Percentiles rank a stretch among this genome's conserved stretches.
Evolutionary conservation across 2,329 filamentous ascomycete species (phyloP).

Genomic region (Xylariomycetidae sp.): DNA sequence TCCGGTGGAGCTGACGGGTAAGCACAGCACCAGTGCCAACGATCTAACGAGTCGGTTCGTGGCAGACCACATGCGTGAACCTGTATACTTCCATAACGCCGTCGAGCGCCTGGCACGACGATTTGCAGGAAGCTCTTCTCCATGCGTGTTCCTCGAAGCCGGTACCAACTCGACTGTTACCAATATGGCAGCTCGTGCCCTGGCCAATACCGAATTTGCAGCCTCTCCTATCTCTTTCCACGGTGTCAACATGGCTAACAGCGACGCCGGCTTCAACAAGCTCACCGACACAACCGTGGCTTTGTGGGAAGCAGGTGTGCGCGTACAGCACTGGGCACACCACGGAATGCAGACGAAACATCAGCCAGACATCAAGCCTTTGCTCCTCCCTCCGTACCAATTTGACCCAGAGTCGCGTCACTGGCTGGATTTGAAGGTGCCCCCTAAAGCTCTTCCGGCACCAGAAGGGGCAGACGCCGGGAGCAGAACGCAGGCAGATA

Average conservation of each 20-base stretch:
- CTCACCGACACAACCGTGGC: slow-evolving; percentile 7
- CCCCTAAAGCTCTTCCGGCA: no score
- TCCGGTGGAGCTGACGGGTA: slow-evolving; percentile 24
- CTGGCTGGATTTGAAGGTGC: no score
- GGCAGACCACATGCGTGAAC: slow-evolving; percentile 34
- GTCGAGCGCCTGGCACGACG: slow-evolving; percentile 31
- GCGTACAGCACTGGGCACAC: slow-evolving; percentile 25
- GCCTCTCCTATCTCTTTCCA: no score
- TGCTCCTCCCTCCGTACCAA: slow-evolving; percentile 32
- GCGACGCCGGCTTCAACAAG: not conserved
- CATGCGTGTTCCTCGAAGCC: slow-evolving; percentile 39
- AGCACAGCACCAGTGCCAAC: not conserved
- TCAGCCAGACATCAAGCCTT: no score
- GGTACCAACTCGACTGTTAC: slow-evolving; percentile 34
- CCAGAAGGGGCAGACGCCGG: no score
- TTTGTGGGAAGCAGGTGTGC: slow-evolving; percentile 25
- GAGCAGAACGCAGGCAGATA: no score
- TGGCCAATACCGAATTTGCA: no score
- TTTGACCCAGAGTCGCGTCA: no score
- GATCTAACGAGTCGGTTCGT: slow-evolving; percentile 13
- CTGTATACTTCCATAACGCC: slow-evolving; percentile 41
- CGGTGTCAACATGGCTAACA: no score
- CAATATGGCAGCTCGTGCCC: slow-evolving; percentile 26
- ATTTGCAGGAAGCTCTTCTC: slow-evolving; percentile 15
- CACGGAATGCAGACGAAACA: slow-evolving; percentile 16